phyloP scores from a whole-genome alignment of 192 early-diverging fungal species.

The Rhizophlyctis rosea region DNA sequence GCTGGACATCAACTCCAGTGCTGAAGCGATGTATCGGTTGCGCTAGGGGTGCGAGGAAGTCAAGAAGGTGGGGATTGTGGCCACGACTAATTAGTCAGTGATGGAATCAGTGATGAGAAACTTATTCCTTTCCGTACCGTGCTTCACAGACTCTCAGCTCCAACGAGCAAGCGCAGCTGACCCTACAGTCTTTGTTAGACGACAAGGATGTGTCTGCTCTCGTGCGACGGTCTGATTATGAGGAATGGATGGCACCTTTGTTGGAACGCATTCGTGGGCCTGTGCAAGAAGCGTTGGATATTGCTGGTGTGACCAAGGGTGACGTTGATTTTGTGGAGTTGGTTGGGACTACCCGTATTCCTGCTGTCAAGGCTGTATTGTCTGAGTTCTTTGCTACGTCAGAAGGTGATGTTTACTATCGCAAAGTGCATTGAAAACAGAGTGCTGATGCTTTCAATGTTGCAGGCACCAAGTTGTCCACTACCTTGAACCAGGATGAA shows the following conservation, averaged over 20 bases:
- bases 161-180: conserved; percentile 86
- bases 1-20: conserved; percentile 83
- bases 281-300: conserved; percentile 71
- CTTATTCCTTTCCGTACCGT: too few species aligned
- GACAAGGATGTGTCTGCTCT: conserved; percentile 88
- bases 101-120: too few species aligned
- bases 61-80: conserved; percentile 81
- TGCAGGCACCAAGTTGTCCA: conserved; percentile 63
- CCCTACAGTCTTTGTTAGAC: conserved; percentile 94
- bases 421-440: too few species aligned
- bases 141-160: conserved; percentile 69
- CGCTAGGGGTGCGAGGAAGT: conserved; percentile 86
- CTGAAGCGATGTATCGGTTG: conserved; percentile 88
- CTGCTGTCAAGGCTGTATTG: conserved; percentile 89
- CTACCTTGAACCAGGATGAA: conserved; percentile 97
- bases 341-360: conserved; percentile 90
- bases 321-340: conserved; percentile 95
- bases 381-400: conserved; percentile 78
- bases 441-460: conserved; percentile 14
- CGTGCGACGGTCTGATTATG: conserved; percentile 81
- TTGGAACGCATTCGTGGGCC: conserved; percentile 69
- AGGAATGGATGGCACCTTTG: conserved; percentile 72
- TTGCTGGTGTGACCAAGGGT: conserved; percentile 66
- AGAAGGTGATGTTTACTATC: too few species aligned
- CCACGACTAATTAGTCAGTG: too few species aligned